Evolutionary conservation across 805 yeast genomes (phyloP).

Genomic region (Scheffersomyces amazonensis): DNA sequence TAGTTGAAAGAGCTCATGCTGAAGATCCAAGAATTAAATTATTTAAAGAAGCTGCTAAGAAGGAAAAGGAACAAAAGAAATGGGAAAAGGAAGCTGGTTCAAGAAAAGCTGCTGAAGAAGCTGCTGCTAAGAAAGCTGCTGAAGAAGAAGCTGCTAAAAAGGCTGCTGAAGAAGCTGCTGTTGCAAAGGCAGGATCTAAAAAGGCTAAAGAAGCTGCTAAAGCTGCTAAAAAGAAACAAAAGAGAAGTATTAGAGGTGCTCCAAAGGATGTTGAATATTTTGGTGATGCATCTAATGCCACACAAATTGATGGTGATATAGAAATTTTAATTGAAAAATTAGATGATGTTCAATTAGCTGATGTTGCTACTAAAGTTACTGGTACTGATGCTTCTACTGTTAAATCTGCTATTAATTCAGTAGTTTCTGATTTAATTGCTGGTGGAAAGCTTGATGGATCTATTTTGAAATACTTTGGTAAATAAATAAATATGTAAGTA

Average conservation of each 20-base stretch:
- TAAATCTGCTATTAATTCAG: slow-evolving; percentile 57
- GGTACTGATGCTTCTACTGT: slow-evolving; percentile 54
- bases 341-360: slow-evolving; percentile 74
- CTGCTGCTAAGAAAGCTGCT: slow-evolving; percentile 80
- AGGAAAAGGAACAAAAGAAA: slow-evolving; percentile 89
- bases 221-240: slow-evolving; percentile 97
- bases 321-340: slow-evolving; percentile 75
- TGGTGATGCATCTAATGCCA: slow-evolving; percentile 69
- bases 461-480: slow-evolving; percentile 50
- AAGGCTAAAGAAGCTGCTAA: slow-evolving; percentile 94
- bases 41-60: slow-evolving; percentile 92
- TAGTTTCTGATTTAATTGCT: slow-evolving; percentile 50
- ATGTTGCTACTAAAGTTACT: slow-evolving; percentile 66
- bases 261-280: slow-evolving; percentile 84
- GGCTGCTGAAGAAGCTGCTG: slow-evolving; percentile 69
- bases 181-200: slow-evolving; percentile 61
- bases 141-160: slow-evolving; percentile 78
- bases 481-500: background rate
- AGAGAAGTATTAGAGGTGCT: slow-evolving; percentile 78
- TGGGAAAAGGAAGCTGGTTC: slow-evolving; percentile 99
- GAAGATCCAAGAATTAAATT: slow-evolving; percentile 94
- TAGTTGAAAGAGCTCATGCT: slow-evolving; percentile 81
- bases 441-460: slow-evolving; percentile 54
- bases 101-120: slow-evolving; percentile 93
- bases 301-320: slow-evolving; percentile 72